Evolutionary conservation across 192 early-diverging fungal genomes (phyloP).

Genomic region (Linnemannia schmuckeri): DNA sequence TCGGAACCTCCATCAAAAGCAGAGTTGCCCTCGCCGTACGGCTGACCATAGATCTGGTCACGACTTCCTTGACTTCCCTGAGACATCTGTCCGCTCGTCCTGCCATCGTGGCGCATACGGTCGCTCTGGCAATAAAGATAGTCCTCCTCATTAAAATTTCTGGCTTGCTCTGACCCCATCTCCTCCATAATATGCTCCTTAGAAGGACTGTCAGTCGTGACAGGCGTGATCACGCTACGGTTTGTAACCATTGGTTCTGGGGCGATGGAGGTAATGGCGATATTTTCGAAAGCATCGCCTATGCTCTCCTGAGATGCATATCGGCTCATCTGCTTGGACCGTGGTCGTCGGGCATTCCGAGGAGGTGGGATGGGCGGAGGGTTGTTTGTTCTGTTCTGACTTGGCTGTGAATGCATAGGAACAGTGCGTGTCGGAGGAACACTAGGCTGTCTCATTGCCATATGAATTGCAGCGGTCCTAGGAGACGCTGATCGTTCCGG

Average conservation of each 20-base stretch:
- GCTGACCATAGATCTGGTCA: slow-evolving; percentile 6
- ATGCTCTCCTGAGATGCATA: slow-evolving; percentile 23
- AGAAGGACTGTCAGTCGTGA: slow-evolving; percentile 13
- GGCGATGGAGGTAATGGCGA: background rate
- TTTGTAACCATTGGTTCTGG: background rate
- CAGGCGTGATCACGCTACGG: background rate
- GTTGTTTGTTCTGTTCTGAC: slow-evolving; percentile 16
- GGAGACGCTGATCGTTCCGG: background rate
- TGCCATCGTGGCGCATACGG: slow-evolving; percentile 6
- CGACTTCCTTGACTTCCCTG: slow-evolving; percentile 1
- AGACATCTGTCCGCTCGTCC: background rate
- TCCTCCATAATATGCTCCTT: slow-evolving; percentile 54
- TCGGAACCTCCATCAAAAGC: slow-evolving; percentile 16
- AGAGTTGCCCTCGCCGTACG: slow-evolving; percentile 16
- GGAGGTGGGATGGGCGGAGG: slow-evolving; percentile 45
- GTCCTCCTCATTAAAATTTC: slow-evolving; percentile 31
- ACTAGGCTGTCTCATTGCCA: background rate
- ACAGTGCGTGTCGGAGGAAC: background rate
- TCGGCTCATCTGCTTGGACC: slow-evolving; percentile 38
- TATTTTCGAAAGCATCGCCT: background rate
- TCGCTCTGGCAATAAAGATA: slow-evolving; percentile 38
- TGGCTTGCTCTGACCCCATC: slow-evolving; percentile 46
- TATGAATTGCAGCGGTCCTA: background rate
- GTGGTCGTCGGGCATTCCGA: slow-evolving; percentile 48
- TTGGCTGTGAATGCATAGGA: background rate